Evolutionary conservation across 2,329 filamentous ascomycete genomes (phyloP).

Genomic region (Fusarium begoniae): DNA sequence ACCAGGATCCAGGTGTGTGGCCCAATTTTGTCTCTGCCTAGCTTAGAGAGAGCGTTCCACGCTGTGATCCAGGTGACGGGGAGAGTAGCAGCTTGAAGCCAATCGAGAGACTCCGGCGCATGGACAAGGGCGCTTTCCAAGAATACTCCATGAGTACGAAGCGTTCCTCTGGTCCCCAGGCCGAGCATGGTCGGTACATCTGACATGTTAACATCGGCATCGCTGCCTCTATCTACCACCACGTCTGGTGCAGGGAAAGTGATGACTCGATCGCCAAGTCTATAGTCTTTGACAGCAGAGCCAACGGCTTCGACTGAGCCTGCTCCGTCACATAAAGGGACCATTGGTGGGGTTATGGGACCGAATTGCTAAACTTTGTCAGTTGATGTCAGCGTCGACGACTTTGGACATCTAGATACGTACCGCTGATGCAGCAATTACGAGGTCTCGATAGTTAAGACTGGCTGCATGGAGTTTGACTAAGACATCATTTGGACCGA

Average conservation of each 20-base stretch:
- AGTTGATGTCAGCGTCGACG: background rate
- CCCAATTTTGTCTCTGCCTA: conserved; percentile 52
- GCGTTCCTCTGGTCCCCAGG: conserved; percentile 64
- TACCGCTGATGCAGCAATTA: conserved; percentile 48
- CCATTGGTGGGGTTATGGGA: conserved; percentile 37
- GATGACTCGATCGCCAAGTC: conserved; percentile 65
- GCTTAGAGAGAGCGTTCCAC: conserved; percentile 61
- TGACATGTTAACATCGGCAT: conserved; percentile 36
- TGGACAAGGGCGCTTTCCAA: conserved; percentile 65
- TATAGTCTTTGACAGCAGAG: conserved; percentile 54
- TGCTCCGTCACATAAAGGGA: conserved; percentile 52
- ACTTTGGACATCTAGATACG: conserved; percentile 30
- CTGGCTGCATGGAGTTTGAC: conserved; percentile 64
- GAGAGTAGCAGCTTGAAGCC: conserved; percentile 53
- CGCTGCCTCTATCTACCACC: conserved; percentile 22
- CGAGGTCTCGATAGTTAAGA: conserved; percentile 60
- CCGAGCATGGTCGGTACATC: conserved; percentile 61
- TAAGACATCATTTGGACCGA: conserved; percentile 68
- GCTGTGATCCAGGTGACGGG: conserved; percentile 61
- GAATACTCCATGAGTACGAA: conserved; percentile 67
- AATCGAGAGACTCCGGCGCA: conserved; percentile 56
- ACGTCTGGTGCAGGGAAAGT: conserved; percentile 53
- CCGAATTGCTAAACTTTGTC: conserved; percentile 30
- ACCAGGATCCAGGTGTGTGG: conserved; percentile 47
- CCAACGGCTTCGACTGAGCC: conserved; percentile 61